These are phyloP conservation scores for Akanthomyces lecanii DNA, from an alignment of 2,329 filamentous ascomycete species.

Conservation along the genomic window DNA sequence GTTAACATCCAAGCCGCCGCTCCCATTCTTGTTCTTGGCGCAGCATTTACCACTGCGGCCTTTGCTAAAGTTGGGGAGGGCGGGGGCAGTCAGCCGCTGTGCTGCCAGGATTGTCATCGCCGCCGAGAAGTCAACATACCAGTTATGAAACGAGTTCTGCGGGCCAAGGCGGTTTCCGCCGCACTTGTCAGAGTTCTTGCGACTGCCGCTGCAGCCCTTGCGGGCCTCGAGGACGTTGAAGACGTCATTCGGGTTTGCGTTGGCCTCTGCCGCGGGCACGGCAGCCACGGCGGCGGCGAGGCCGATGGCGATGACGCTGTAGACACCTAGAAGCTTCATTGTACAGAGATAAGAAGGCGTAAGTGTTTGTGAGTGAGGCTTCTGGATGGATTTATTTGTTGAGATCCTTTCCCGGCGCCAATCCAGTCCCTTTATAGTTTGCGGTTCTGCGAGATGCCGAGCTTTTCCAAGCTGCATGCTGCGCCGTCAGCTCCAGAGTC, in stretches of 20 bases:
- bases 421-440: no score
- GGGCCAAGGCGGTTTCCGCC: not conserved
- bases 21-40: not conserved
- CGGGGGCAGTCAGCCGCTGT: no score
- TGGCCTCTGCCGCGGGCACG: not conserved
- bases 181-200: not conserved
- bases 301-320: not conserved
- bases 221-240: not conserved
- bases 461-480: no score
- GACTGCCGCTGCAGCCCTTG: not conserved
- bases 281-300: not conserved
- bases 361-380: no score
- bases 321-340: not conserved
- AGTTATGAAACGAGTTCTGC: not conserved
- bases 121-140: not conserved
- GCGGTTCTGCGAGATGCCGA: no score
- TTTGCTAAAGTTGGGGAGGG: not conserved
- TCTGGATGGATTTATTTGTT: no score
- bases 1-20: not conserved
- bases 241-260: not conserved
- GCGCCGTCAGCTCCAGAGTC: no score
- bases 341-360: no score
- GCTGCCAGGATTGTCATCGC: no score
- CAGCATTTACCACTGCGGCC: not conserved
- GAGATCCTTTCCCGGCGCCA: no score